Conservation (phyloP, 2,329 filamentous ascomycete species). For the Pseudopyrenochaeta lycopersici region DNA sequence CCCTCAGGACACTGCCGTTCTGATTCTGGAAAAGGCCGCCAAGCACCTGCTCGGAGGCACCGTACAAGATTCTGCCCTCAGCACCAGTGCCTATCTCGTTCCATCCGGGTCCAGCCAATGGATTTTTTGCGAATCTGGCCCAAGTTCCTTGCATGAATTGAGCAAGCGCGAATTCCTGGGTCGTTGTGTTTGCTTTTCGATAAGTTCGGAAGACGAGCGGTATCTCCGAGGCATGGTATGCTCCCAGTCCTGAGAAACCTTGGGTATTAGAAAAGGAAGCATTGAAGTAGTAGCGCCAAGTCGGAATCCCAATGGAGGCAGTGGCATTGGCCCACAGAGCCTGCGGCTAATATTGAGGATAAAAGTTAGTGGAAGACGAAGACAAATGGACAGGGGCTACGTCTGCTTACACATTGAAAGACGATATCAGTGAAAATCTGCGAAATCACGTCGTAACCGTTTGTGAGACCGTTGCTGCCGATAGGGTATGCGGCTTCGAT, state of each 20-base stretch:
- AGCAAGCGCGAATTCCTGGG: conserved; percentile 26
- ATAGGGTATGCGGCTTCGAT: conserved; percentile 34
- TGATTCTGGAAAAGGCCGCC: conserved; percentile 12
- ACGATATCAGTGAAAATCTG: conserved; percentile 24
- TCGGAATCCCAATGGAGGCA: conserved; percentile 27
- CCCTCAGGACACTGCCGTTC: conserved; percentile 9
- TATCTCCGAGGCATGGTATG: conserved; percentile 36
- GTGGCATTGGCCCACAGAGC: conserved; percentile 35
- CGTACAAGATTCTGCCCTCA: conserved; percentile 17
- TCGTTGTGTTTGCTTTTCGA: conserved; percentile 19
- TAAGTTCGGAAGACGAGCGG: conserved; percentile 35
- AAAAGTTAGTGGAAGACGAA: background rate
- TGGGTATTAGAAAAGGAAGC: conserved; percentile 37
- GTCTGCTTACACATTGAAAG: conserved; percentile 25
- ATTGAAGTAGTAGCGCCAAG: conserved; percentile 43
- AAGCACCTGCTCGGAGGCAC: conserved; percentile 14
- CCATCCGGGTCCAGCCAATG: conserved; percentile 34
- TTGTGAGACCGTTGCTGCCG: conserved; percentile 19
- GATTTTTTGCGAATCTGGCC: conserved; percentile 41
- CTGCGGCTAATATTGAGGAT: conserved; percentile 7
- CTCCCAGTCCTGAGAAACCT: conserved; percentile 18
- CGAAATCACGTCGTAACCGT: conserved; percentile 25
- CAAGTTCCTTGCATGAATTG: conserved; percentile 32
- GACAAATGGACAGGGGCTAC: background rate
- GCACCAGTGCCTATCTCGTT: conserved; percentile 26